These are phyloP conservation scores for Rhynchosporium agropyri DNA, from an alignment of 2,329 filamentous ascomycete genomes.

Conservation along the genomic window DNA sequence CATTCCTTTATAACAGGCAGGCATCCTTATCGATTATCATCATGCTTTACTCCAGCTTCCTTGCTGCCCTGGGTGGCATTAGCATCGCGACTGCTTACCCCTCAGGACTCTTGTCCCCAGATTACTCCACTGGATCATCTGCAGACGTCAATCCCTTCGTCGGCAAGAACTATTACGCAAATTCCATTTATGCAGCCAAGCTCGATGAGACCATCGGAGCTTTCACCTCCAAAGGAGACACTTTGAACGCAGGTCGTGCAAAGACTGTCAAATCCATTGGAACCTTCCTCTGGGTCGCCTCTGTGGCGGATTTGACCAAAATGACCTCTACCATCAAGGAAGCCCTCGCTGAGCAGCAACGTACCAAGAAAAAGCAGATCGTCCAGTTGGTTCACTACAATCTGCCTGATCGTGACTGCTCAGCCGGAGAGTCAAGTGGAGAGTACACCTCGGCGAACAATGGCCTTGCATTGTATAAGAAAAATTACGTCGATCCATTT, in stretches of 20 bases:
- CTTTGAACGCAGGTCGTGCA: conserved; percentile 45
- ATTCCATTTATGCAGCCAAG: conserved; percentile 48
- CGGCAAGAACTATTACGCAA: conserved; percentile 52
- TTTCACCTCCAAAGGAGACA: conserved; percentile 45
- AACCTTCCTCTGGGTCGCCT: conserved; percentile 50
- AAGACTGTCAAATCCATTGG: conserved; percentile 46
- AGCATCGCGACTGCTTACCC: neutral
- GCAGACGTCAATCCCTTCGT: conserved; percentile 48
- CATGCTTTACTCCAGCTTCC: conserved; percentile 6
- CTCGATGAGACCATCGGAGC: conserved; percentile 45
- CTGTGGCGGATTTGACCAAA: conserved; percentile 43
- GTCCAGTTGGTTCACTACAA: conserved; percentile 51
- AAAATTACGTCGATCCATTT: conserved; percentile 46
- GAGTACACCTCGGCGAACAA: conserved; percentile 45
- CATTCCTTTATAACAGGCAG: neutral
- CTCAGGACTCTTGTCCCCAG: neutral
- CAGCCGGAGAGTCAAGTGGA: conserved; percentile 48
- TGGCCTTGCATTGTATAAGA: conserved; percentile 48
- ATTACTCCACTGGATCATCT: neutral
- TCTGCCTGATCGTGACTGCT: conserved; percentile 50
- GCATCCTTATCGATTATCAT: neutral
- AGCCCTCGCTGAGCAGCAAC: conserved; percentile 45
- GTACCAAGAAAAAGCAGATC: conserved; percentile 40
- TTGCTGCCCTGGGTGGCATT: conserved; percentile 3
- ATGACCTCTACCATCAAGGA: conserved; percentile 47